A percentile compares a stretch with the other conserved stretches of the same genome.
Evolutionary conservation across 2,329 filamentous ascomycete genomes (phyloP).

Genomic region (Daldinia eschscholtzii): DNA sequence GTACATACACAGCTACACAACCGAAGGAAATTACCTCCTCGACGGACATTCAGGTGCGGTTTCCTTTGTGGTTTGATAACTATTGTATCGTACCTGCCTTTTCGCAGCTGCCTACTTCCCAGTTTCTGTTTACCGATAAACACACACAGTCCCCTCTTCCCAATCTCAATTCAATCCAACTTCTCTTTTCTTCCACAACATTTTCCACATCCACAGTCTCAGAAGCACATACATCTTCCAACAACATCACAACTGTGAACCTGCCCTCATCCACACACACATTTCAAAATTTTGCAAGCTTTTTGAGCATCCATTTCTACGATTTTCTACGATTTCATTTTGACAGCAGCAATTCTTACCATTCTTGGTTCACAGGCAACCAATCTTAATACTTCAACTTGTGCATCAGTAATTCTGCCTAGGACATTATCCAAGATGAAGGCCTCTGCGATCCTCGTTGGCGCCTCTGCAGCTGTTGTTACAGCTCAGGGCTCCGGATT

Average conservation of each 20-base stretch:
- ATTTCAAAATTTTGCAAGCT: slow-evolving; percentile 50
- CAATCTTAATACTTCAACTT: slow-evolving; percentile 19
- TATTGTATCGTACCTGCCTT: slow-evolving; percentile 21
- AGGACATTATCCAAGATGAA: slow-evolving; percentile 61
- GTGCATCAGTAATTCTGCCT: slow-evolving; percentile 10
- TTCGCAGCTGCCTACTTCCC: slow-evolving; percentile 12
- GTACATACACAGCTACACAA: slow-evolving; percentile 28
- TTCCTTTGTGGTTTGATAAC: slow-evolving; percentile 14
- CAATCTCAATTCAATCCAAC: slow-evolving; percentile 9
- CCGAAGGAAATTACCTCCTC: slow-evolving; percentile 34
- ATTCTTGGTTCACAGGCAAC: slow-evolving; percentile 36
- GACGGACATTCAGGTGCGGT: slow-evolving; percentile 29
- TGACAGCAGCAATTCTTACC: slow-evolving; percentile 51
- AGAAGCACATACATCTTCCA: slow-evolving; percentile 47
- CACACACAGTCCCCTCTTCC: slow-evolving; percentile 26
- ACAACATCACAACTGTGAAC: slow-evolving; percentile 45
- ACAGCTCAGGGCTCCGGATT: slow-evolving; percentile 57
- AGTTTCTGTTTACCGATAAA: slow-evolving; percentile 28
- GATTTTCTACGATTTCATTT: slow-evolving; percentile 51
- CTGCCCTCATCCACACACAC: slow-evolving; percentile 38
- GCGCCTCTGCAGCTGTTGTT: slow-evolving; percentile 57
- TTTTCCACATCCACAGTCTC: slow-evolving; percentile 44
- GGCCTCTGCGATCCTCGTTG: slow-evolving; percentile 59
- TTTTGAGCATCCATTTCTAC: slow-evolving; percentile 52
- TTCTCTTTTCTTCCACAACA: slow-evolving; percentile 37